These are phyloP conservation scores for Parathielavia hyrcaniae DNA, from an alignment of 495 filamentous ascomycete species.

Conservation along the genomic window DNA sequence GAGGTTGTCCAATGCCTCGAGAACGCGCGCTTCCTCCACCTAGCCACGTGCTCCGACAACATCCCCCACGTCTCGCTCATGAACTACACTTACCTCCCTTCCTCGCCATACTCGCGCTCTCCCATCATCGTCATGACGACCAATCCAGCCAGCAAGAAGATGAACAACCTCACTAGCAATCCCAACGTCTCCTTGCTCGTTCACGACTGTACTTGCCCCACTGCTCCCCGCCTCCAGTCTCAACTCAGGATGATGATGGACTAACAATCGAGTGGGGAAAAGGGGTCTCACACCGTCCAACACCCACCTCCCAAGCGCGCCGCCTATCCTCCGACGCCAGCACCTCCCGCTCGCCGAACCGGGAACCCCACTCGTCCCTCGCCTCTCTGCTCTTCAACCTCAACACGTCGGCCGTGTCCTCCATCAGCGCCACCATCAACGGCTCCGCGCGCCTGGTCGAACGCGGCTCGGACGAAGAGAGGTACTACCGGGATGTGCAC, in stretches of 20 bases:
- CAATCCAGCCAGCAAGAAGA: constrained; percentile 82
- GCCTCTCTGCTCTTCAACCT: constrained; percentile 79
- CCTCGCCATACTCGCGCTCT: constrained; percentile 60
- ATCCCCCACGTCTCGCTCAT: constrained; percentile 92
- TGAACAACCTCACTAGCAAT: constrained; percentile 76
- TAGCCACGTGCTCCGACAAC: constrained; percentile 79
- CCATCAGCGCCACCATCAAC: constrained; percentile 89
- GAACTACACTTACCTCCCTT: constrained; percentile 97
- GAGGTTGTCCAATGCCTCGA: constrained; percentile 88
- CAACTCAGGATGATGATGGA: not conserved
- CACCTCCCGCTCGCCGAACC: constrained; percentile 49
- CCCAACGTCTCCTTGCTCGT: constrained; percentile 91
- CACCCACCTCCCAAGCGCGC: constrained; percentile 58
- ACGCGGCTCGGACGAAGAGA: constrained; percentile 68
- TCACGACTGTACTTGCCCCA: constrained; percentile 64
- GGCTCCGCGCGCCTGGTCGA: constrained; percentile 69
- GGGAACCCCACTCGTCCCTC: constrained; percentile 60
- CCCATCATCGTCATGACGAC: constrained; percentile 92
- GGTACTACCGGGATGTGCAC: constrained; percentile 72
- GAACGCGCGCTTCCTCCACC: constrained; percentile 94
- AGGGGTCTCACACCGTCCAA: constrained; percentile 85
- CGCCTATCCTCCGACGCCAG: constrained; percentile 49
- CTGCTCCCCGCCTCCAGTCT: not conserved
- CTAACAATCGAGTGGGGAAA: not conserved
- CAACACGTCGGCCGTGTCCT: constrained; percentile 80